Conservation (phyloP, 2,329 filamentous ascomycete species). For the Malbranchea cinnamomea region DNA sequence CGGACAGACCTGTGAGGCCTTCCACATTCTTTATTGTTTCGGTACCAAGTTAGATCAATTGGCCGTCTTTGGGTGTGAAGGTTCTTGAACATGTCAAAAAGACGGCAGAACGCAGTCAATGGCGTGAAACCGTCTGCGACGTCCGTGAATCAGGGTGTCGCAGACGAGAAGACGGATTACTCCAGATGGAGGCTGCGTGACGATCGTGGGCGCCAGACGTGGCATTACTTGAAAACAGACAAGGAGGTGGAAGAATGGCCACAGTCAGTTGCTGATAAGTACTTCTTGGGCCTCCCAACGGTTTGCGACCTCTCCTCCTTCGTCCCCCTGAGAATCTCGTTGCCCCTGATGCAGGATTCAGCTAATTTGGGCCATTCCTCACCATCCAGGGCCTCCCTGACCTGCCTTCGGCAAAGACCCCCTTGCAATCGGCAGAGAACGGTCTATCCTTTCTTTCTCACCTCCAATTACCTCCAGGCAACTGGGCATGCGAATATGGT, state of each 20-base stretch:
- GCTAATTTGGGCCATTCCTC: background rate
- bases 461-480: constrained; percentile 73
- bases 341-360: background rate
- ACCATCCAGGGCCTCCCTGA: constrained; percentile 51
- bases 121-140: constrained; percentile 22
- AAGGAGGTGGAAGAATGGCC: constrained; percentile 64
- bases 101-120: constrained; percentile 15
- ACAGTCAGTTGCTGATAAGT: constrained; percentile 78
- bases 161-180: constrained; percentile 52
- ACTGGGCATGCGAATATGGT: constrained; percentile 96
- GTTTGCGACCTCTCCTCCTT: constrained; percentile 35
- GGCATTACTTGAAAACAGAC: constrained; percentile 73
- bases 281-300: constrained; percentile 63
- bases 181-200: constrained; percentile 72
- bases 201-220: constrained; percentile 74
- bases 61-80: too few species aligned
- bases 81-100: constrained; percentile 7
- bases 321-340: background rate
- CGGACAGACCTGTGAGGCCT: too few species aligned
- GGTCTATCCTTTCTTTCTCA: constrained; percentile 78
- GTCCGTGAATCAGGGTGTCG: constrained; percentile 12
- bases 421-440: constrained; percentile 66
- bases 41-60: too few species aligned
- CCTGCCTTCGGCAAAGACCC: constrained; percentile 54
- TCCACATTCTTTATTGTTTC: too few species aligned